Evolutionary conservation across 805 yeast genomes (phyloP).

Genomic region (Komagataella mondaviorum): DNA sequence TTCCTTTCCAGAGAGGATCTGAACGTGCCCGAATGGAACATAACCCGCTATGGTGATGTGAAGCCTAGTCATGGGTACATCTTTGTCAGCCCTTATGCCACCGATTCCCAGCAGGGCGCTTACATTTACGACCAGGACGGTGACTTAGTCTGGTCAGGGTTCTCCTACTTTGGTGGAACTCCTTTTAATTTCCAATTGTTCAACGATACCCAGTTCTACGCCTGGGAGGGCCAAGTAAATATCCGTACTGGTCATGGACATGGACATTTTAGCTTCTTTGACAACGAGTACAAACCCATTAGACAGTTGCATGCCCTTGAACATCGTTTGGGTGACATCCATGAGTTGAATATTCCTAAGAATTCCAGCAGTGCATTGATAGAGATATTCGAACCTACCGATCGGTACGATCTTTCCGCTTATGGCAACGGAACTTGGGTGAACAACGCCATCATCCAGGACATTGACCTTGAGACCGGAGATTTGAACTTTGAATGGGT

Average conservation of each 20-base stretch:
- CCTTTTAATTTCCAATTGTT: conserved; percentile 17
- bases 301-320: conserved; percentile 21
- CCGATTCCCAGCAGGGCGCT: conserved; percentile 17
- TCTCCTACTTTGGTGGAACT: conserved; percentile 18
- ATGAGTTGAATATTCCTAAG: conserved; percentile 21
- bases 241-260: conserved; percentile 11
- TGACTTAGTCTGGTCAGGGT: conserved; percentile 24
- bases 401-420: conserved; percentile 13
- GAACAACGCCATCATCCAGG: conserved; percentile 21
- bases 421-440: conserved; percentile 20
- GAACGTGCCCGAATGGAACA: conserved; percentile 19
- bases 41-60: conserved; percentile 14
- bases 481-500: conserved; percentile 22
- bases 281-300: conserved; percentile 16
- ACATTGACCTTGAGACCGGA: conserved; percentile 20
- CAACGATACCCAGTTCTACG: conserved; percentile 16
- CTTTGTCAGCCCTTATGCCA: conserved; percentile 20
- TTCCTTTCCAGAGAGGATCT: conserved; percentile 22
- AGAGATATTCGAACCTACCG: conserved; percentile 20
- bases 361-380: conserved; percentile 16
- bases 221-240: conserved; percentile 22
- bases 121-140: conserved; percentile 21
- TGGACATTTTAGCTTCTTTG: conserved; percentile 19
- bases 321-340: conserved; percentile 20
- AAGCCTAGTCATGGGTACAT: conserved; percentile 16